Evolutionary conservation across 2,329 filamentous ascomycete species (phyloP), one percentile per base, ranked within the genome.

Genomic region (Alternaria sp.): DNA sequence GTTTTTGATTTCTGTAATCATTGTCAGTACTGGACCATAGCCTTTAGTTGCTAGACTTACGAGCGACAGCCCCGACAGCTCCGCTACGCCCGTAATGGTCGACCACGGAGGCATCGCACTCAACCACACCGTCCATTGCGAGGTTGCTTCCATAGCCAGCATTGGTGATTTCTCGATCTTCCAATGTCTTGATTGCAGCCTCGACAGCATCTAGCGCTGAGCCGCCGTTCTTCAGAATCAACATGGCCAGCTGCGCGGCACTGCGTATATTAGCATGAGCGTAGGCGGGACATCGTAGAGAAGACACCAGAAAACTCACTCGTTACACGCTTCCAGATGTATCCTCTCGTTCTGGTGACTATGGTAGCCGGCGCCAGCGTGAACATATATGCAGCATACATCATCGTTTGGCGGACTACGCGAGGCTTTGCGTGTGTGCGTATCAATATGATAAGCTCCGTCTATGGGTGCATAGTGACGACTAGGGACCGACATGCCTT

Each of bases 121-220:
- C 96, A 12, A 98, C 96, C 1, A 89, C 88, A 2, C 96, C 96
- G 70, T 97, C 91, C 66, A 97, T 92, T 47, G 93, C 90, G 23
- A 99, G 84, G 74, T 99, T 99, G 81, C 96, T 99, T 50, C 96
- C 96, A 77, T 92, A 98, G 0, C 96, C 96, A 40, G 95, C 92
- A 78, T 99, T 99, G 36, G 96, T 99, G 69, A 99, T 96, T 74
- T 97, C 93, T 61, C 91, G 90, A 77, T 99, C 93, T 81, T 99
- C 96, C 17, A 99, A 88, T 19, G 93, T 85, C 70, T 91, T 92
- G 73, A 99, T 89, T 28, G 96, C 93, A 54, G 91, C 90, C 80
- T 97, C 96, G 21, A 97, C 91, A 15, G 94, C 96, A 75, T 98
- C 93, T 5, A 95, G 86, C 5, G 96, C 93, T 45, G 89, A 89